phyloP scores from a whole-genome alignment of 352 stramenopile genomes.

The Pythium brassicae region DNA sequence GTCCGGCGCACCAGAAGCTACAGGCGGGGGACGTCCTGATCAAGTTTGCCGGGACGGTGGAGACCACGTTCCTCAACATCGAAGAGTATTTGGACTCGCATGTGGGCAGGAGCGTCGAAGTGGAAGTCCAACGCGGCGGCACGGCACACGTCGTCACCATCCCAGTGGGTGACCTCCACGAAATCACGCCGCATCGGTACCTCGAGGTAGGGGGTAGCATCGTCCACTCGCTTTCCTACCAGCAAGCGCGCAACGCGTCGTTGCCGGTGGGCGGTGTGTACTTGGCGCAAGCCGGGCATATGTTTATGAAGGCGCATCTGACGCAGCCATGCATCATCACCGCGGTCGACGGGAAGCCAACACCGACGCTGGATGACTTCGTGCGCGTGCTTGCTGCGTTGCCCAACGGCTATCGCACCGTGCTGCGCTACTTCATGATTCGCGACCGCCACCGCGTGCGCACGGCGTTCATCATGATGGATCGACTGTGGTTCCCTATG shows the following conservation, averaged over 20 bases:
- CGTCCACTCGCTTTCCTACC: constrained; percentile 86
- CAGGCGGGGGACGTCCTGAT: constrained; percentile 87
- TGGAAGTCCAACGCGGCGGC: constrained; percentile 77
- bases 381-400: constrained; percentile 64
- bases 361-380: constrained; percentile 80
- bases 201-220: constrained; percentile 84
- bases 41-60: constrained; percentile 59
- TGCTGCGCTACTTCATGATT: constrained; percentile 86
- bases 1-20: constrained; percentile 67
- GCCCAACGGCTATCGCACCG: constrained; percentile 75
- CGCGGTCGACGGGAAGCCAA: constrained; percentile 72
- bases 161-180: constrained; percentile 69
- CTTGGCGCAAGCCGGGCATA: constrained; percentile 85
- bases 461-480: constrained; percentile 87
- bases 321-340: constrained; percentile 86
- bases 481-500: constrained; percentile 88
- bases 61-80: constrained; percentile 83
- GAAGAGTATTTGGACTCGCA: constrained; percentile 75
- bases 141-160: constrained; percentile 41
- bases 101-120: constrained; percentile 55
- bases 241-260: constrained; percentile 83
- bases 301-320: constrained; percentile 88
- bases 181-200: constrained; percentile 78
- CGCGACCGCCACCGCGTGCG: constrained; percentile 80
- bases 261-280: constrained; percentile 75